phyloP scores from a whole-genome alignment of 129 eudicot genomes.

The Flaveria sonorensis region DNA sequence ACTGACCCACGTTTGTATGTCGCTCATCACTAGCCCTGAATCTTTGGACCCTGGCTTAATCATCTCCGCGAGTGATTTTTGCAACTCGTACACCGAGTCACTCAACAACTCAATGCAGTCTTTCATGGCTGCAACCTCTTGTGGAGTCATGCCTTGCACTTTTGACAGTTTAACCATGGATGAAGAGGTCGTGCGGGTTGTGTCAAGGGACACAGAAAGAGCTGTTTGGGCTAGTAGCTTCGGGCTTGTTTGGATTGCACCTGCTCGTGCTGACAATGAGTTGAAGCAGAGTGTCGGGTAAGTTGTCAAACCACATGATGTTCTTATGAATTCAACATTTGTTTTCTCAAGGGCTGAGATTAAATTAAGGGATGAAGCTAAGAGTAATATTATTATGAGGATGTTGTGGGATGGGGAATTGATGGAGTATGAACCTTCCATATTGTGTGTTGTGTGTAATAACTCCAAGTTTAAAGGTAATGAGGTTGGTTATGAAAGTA shows the following conservation, averaged over 20 bases:
- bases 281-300: constrained; percentile 50
- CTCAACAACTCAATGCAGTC: constrained; percentile 48
- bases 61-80: constrained; percentile 46
- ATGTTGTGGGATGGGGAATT: background rate
- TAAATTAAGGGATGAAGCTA: constrained; percentile 16
- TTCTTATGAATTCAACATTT: constrained; percentile 38
- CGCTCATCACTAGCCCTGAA: constrained; percentile 28
- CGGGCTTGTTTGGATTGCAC: constrained; percentile 42
- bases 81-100: constrained; percentile 42
- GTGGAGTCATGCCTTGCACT: constrained; percentile 36
- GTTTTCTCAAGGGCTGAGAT: constrained; percentile 25
- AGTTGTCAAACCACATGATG: constrained; percentile 46
- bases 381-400: constrained; percentile 10
- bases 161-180: constrained; percentile 41
- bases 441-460: background rate
- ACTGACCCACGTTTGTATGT: constrained; percentile 67
- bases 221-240: constrained; percentile 43
- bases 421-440: constrained; percentile 16
- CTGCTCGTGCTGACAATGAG: constrained; percentile 40
- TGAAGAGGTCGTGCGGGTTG: constrained; percentile 36
- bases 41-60: constrained; percentile 28
- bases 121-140: constrained; percentile 43
- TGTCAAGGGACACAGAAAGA: constrained; percentile 42
- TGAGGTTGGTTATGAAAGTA: constrained; percentile 12
- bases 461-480: background rate